These are phyloP conservation scores for Vachellia collinsii DNA, from an alignment of 306 rosid species.

Conservation along the genomic window DNA sequence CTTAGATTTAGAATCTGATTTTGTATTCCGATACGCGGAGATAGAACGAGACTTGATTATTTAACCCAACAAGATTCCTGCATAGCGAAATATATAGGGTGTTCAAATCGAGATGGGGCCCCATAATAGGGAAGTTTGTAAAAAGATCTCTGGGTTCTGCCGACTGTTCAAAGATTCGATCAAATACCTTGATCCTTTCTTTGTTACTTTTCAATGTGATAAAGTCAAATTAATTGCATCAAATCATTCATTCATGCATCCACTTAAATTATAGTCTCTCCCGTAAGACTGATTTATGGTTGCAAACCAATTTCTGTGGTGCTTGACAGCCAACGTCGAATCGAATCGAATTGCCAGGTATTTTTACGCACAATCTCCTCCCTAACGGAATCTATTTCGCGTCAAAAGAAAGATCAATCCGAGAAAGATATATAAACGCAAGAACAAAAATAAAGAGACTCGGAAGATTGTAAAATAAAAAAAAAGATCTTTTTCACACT, in stretches of 20 bases:
- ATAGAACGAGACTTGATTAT: neutral
- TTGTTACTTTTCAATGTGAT: neutral
- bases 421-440: neutral
- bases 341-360: neutral
- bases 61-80: slow-evolving; percentile 1
- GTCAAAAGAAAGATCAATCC: neutral
- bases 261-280: neutral
- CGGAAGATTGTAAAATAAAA: neutral
- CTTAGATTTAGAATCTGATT: neutral
- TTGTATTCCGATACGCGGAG: neutral
- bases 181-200: neutral
- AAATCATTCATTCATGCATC: neutral
- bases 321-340: neutral
- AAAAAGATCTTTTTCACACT: neutral
- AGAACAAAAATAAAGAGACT: neutral
- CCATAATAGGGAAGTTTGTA: neutral
- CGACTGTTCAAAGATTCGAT: neutral
- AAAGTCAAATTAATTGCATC: neutral
- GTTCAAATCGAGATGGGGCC: slow-evolving; percentile 1
- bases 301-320: neutral
- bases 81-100: neutral
- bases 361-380: neutral
- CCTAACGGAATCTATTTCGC: neutral
- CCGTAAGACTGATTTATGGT: neutral
- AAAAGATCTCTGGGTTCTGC: slow-evolving; percentile 2